These are phyloP conservation scores for Serendipita vermifera DNA, from an alignment of 768 basidiomycete species.

Conservation along the genomic window DNA sequence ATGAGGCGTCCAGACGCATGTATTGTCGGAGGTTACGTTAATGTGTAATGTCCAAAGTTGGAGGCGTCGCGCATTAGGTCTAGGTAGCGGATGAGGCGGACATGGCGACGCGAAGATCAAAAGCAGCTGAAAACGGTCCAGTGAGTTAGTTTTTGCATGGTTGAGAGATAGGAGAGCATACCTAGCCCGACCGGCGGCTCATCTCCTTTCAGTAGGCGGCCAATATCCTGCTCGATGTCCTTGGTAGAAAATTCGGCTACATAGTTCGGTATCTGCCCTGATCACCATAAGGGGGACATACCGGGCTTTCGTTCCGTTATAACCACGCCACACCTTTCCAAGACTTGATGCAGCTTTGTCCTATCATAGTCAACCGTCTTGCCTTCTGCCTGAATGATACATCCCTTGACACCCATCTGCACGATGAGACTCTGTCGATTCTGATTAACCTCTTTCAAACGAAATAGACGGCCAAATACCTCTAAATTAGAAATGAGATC, in stretches of 20 bases:
- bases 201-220: constrained; percentile 46
- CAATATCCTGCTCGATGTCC: constrained; percentile 68
- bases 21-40: constrained; percentile 90
- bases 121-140: constrained; percentile 61
- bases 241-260: constrained; percentile 75
- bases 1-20: constrained; percentile 92
- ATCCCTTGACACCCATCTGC: constrained; percentile 95
- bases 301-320: constrained; percentile 82
- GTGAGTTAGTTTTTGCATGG: too few relatives aligned
- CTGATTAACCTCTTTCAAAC: background rate
- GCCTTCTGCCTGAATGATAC: constrained; percentile 60
- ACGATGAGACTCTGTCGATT: constrained; percentile 73
- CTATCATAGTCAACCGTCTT: constrained; percentile 78
- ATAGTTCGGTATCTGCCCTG: too few relatives aligned
- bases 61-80: constrained; percentile 61
- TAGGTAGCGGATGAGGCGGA: constrained; percentile 63
- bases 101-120: constrained; percentile 63
- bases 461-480: constrained; percentile 32
- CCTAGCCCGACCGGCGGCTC: constrained; percentile 30
- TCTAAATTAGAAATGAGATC: constrained; percentile 93
- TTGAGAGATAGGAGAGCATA: too few relatives aligned
- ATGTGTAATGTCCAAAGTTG: constrained; percentile 66
- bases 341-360: constrained; percentile 68
- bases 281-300: too few relatives aligned
- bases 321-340: constrained; percentile 85